phyloP scores from a whole-genome alignment of 2,329 filamentous ascomycete genomes.

The Hypoxylon sp. region DNA sequence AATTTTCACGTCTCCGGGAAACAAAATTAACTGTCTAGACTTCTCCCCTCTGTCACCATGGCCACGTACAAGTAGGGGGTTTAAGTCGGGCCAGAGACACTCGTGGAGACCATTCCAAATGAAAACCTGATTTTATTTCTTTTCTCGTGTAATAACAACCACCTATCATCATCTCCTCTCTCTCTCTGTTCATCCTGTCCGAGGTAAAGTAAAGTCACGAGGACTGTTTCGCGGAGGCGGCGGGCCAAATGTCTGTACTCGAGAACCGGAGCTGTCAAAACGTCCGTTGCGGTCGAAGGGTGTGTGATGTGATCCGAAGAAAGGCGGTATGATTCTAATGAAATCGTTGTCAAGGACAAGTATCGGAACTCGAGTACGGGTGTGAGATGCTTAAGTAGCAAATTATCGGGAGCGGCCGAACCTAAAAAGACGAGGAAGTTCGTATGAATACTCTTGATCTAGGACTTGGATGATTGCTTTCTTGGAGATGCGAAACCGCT shows the following conservation, averaged over 20 bases:
- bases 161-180: slow-evolving; percentile 48
- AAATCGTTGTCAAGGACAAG: slow-evolving; percentile 45
- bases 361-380: slow-evolving; percentile 46
- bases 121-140: slow-evolving; percentile 57
- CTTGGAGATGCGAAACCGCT: slow-evolving; percentile 78
- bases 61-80: slow-evolving; percentile 35
- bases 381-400: slow-evolving; percentile 48
- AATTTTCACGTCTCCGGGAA: slow-evolving; percentile 51
- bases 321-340: slow-evolving; percentile 39
- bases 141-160: slow-evolving; percentile 54
- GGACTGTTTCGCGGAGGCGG: slow-evolving; percentile 42
- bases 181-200: slow-evolving; percentile 45
- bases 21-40: slow-evolving; percentile 56
- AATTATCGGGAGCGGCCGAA: slow-evolving; percentile 90
- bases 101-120: slow-evolving; percentile 53
- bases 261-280: slow-evolving; percentile 43
- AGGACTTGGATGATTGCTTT: slow-evolving; percentile 75
- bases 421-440: slow-evolving; percentile 84
- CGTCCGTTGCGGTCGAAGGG: slow-evolving; percentile 39
- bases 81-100: slow-evolving; percentile 42
- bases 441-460: slow-evolving; percentile 77
- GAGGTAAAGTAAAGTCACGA: slow-evolving; percentile 44
- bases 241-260: slow-evolving; percentile 49
- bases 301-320: slow-evolving; percentile 27
- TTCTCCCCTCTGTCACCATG: slow-evolving; percentile 49